Base-by-base conservation (phyloP, 176 grass and related monocot genomes). In the Microstegium vimineum region DNA sequence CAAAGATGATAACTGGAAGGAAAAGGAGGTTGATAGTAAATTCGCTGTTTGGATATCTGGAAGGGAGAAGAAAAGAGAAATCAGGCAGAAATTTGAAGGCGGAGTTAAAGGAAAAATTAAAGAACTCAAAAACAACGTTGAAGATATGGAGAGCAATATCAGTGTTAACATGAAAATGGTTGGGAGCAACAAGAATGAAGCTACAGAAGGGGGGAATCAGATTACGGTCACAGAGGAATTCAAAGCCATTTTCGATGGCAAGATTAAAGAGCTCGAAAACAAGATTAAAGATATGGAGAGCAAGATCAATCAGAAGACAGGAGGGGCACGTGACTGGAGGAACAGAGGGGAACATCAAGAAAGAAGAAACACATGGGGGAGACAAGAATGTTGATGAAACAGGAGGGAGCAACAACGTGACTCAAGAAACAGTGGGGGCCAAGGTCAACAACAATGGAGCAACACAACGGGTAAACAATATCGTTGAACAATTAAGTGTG, bases 11-110 rank as follows among this genome's bases (percentile, higher is more conserved):
- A 8, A 56, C 7, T n/a, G 8, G 20, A n/a, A n/a, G 20, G 52
- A 56, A 3, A 0, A 8, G 18, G 16, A n/a, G n/a, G n/a, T n/a
- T n/a, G 16, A 0, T n/a, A 0, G 0, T 56, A 0, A 8, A n/a
- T 56, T 3, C 52, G 0, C 0, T 56, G 52, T 15, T n/a, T 56
- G 52, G 52, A 8, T 1, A 0, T 0, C 22, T 9, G 22, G 22
- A 56, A 22, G 18, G 20, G 10, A 1, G 52, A 8, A n/a, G 20
- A 56, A 56, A 56, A 56, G 52, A n/a, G 3, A 6, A 1, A 56
- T 56, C 20, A n/a, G 18, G 52, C 2, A 56, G 52, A 2, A 56
- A n/a, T n/a, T 56, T n/a, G 18, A 56, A n/a, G 6, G 0, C 2
- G 3, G 1, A 9, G 22, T 22, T 4, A 20, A 56, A 3, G 52